Evolutionary conservation across 176 grass and related monocot genomes (phyloP).

Genomic region (Phoenix roebelenii): DNA sequence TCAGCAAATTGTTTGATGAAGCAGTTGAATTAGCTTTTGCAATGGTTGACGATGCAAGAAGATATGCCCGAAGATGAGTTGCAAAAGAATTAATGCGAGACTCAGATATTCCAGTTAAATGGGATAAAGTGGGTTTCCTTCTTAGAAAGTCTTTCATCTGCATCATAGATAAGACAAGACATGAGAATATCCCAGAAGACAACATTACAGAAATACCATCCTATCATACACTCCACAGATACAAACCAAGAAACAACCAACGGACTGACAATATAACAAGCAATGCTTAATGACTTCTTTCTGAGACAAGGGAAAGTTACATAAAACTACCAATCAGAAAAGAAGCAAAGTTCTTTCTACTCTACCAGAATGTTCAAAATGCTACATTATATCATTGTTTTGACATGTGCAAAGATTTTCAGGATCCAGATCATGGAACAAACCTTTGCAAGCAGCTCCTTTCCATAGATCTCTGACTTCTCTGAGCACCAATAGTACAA

Average conservation of each 20-base stretch:
- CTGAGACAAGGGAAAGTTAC: no score
- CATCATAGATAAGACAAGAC: no score
- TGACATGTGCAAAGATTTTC: no score
- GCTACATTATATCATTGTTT: neutral
- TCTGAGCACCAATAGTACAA: slow-evolving; percentile 96
- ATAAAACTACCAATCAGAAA: neutral
- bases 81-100: neutral
- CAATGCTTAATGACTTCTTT: no score
- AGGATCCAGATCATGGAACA: neutral
- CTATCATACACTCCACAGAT: no score
- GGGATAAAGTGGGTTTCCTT: neutral
- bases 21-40: slow-evolving; percentile 46
- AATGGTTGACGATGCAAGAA: slow-evolving; percentile 43
- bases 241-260: no score
- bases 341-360: neutral
- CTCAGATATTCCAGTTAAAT: neutral
- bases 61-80: slow-evolving; percentile 64
- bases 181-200: no score
- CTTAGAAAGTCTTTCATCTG: no score
- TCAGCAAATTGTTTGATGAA: slow-evolving; percentile 16
- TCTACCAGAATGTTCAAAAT: neutral
- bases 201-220: no score
- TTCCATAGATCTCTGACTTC: slow-evolving; percentile 65
- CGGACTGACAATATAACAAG: no score
- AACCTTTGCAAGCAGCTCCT: slow-evolving; percentile 70